These are phyloP conservation scores for Takashimella koratensis DNA, from an alignment of 1,284 basidiomycete genomes.

Conservation along the genomic window DNA sequence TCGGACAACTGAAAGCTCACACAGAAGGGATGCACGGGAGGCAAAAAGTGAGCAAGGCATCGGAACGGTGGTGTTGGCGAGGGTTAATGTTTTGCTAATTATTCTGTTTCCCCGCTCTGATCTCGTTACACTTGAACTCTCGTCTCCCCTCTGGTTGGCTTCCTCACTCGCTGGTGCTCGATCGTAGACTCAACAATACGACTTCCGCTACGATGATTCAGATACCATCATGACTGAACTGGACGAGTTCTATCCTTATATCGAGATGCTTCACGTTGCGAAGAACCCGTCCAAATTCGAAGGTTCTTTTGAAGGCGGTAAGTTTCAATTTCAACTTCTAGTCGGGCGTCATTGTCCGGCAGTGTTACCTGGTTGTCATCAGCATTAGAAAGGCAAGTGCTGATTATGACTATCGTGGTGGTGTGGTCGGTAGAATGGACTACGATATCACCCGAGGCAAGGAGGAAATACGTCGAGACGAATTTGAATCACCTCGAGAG, in stretches of 20 bases:
- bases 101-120: too few relatives aligned
- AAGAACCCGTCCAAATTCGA: slow-evolving; percentile 87
- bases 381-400: not conserved
- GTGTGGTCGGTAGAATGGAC: slow-evolving; percentile 87
- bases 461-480: slow-evolving; percentile 69
- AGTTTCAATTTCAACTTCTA: slow-evolving; percentile 35
- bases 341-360: too few relatives aligned
- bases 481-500: slow-evolving; percentile 82
- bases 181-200: slow-evolving; percentile 68
- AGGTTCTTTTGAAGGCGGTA: slow-evolving; percentile 71
- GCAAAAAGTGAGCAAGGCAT: slow-evolving; percentile 32
- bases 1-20: slow-evolving; percentile 34
- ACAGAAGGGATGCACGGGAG: slow-evolving; percentile 21
- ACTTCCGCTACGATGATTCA: slow-evolving; percentile 90
- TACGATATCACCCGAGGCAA: slow-evolving; percentile 55
- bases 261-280: slow-evolving; percentile 85
- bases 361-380: too few relatives aligned
- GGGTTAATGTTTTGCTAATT: too few relatives aligned
- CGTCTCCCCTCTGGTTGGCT: too few relatives aligned
- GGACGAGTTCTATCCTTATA: slow-evolving; percentile 97
- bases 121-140: too few relatives aligned
- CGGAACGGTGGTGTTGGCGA: too few relatives aligned
- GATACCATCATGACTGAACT: slow-evolving; percentile 94
- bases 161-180: too few relatives aligned
- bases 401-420: too few relatives aligned